Conservation (phyloP, 306 rosid genomes). For the Inga laurina region DNA sequence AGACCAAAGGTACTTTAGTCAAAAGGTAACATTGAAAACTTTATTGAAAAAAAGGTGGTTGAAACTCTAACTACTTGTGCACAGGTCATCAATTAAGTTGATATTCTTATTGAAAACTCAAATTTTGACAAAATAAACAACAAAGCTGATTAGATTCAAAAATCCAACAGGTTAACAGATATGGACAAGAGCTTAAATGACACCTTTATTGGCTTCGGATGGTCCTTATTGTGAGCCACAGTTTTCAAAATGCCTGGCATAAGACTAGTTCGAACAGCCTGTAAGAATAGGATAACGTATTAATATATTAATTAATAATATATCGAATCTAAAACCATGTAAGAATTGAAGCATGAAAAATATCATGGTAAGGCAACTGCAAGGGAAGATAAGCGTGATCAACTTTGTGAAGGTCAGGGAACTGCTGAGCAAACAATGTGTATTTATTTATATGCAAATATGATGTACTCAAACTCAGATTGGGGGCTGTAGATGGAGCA, state of each 20-base stretch:
- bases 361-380: not conserved
- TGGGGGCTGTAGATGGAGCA: not conserved
- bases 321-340: not conserved
- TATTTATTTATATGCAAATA: not conserved
- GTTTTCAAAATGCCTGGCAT: constrained; percentile 19
- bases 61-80: not conserved
- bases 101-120: not conserved
- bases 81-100: not conserved
- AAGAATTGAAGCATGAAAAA: not conserved
- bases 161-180: not conserved
- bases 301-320: not conserved
- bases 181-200: not conserved
- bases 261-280: constrained; percentile 6
- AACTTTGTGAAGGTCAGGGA: not conserved
- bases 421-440: not conserved
- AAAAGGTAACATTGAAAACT: not conserved
- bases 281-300: not conserved
- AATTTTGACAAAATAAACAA: not conserved
- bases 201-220: constrained; percentile 8
- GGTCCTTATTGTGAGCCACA: constrained; percentile 2
- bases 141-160: not conserved
- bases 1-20: not conserved
- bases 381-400: not conserved
- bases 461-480: not conserved
- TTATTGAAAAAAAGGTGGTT: not conserved